phyloP scores from a whole-genome alignment of 2,329 filamentous ascomycete species.

The Purpureocillium takamizusanense region DNA sequence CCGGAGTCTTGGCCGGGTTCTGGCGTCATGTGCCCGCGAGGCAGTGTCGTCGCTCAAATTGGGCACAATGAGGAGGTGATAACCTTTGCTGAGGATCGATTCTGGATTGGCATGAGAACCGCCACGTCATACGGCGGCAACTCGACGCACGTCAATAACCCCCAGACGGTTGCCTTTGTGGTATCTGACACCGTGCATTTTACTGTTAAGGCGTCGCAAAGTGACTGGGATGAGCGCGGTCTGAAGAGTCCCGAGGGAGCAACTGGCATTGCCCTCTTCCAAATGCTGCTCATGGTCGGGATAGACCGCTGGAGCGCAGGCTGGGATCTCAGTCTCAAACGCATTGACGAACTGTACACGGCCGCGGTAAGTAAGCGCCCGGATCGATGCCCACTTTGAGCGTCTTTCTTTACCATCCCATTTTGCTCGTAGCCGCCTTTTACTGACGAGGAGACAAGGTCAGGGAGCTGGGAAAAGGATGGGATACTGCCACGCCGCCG shows the following conservation, averaged over 20 bases:
- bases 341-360: not conserved
- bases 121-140: not conserved
- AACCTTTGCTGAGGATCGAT: not conserved
- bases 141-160: not conserved
- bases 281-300: not conserved
- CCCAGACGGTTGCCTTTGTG: not conserved
- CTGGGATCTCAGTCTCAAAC: not conserved
- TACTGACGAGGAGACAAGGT: no score
- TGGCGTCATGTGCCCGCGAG: not conserved
- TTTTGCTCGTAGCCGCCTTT: no score
- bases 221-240: not conserved
- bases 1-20: not conserved
- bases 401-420: no score
- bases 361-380: no score
- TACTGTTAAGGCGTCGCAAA: not conserved
- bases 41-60: not conserved
- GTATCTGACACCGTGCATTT: not conserved
- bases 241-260: not conserved
- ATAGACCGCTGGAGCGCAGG: not conserved
- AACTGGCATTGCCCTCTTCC: not conserved
- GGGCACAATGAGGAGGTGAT: not conserved
- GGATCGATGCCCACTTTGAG: no score
- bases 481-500: no score
- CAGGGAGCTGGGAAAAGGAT: no score
- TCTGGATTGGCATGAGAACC: constrained; percentile 1